Conservation (phyloP, 1,284 basidiomycete species). For the Wallemia mellicola region DNA sequence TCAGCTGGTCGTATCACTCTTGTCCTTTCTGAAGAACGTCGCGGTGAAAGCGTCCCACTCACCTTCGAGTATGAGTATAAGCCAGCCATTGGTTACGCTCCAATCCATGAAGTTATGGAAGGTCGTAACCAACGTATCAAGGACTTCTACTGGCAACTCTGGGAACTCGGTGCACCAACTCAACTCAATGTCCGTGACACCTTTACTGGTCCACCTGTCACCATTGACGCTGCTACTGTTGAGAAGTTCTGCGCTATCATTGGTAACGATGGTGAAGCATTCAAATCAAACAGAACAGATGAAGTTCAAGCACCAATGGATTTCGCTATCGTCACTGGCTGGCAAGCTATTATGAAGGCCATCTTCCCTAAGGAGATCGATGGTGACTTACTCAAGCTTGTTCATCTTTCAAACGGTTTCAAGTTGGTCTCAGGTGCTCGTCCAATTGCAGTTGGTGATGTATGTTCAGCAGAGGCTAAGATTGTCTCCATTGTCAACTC, state of each 20-base stretch:
- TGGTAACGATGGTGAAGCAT: conserved; percentile 69
- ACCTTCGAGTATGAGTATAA: conserved; percentile 56
- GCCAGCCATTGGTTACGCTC: conserved; percentile 62
- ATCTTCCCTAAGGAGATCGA: conserved; percentile 79
- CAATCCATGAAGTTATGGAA: conserved; percentile 66
- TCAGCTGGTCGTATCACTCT: conserved; percentile 33
- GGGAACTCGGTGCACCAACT: conserved; percentile 71
- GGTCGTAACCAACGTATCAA: conserved; percentile 80
- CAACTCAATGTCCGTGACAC: conserved; percentile 40
- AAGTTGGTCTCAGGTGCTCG: conserved; percentile 46
- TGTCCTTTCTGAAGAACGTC: conserved; percentile 57
- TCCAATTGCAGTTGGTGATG: conserved; percentile 53
- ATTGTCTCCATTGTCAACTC: conserved; percentile 72
- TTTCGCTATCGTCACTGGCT: conserved; percentile 90
- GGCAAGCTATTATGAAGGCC: conserved; percentile 92
- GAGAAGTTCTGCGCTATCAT: conserved; percentile 78
- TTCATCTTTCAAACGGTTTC: conserved; percentile 92
- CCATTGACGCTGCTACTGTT: conserved; percentile 40
- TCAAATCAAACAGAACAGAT: conserved; percentile 38
- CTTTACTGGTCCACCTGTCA: conserved; percentile 55
- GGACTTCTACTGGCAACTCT: conserved; percentile 82
- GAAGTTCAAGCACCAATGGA: conserved; percentile 76
- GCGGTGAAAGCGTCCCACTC: conserved; percentile 45
- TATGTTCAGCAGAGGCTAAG: conserved; percentile 62
- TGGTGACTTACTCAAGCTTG: conserved; percentile 76